Base-by-base conservation (phyloP, 73 alveolate species). In the Durusdinium trenchii region DNA sequence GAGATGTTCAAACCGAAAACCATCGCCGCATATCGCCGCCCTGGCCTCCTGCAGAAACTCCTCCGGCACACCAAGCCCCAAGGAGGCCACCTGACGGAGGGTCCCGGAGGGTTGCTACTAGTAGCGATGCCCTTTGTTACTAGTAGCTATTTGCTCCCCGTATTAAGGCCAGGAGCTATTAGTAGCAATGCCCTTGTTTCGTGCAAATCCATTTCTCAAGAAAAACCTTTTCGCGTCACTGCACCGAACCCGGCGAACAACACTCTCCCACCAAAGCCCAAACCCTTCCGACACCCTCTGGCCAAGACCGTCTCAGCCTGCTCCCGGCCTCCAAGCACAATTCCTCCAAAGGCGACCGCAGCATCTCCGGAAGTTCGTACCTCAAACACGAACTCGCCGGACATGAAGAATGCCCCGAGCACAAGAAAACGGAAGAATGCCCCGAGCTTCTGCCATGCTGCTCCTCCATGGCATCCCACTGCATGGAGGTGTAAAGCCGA, bases 391-490 rank as follows among this genome's bases (percentile, higher is more conserved):
- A 57, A 26, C 26, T 26, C 35, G 14, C 14, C 14, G 71, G 71
- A 57, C 71, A 18, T 26, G 26, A 18, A 14, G 35, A 14, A 14
- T 57, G 35, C 35, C 26, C 35, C 14, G 71, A 57, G n/a, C n/a
- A n/a, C n/a, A n/a, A n/a, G n/a, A n/a, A n/a, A n/a, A n/a, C n/a
- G n/a, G n/a, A n/a, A n/a, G n/a, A 18, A 14, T 57, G 71, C 71
- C 14, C 26, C 71, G 26, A 57, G 26, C 71, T 57, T 18, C 35
- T 26, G 26, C n/a, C n/a, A n/a, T n/a, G n/a, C n/a, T n/a, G n/a
- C 50, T 87, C 95, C 36, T 87, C 95, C 95, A 87, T 87, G 85
- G 95, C 95, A 47, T 61, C 95, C 95, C 95, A 87, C 67, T 87
- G 95, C 48, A 47, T 4, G 6, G 84, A 62, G 46, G 84, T 87